Conservation (phyloP, 2,329 filamentous ascomycete genomes). For the Xylariaceae sp. region DNA sequence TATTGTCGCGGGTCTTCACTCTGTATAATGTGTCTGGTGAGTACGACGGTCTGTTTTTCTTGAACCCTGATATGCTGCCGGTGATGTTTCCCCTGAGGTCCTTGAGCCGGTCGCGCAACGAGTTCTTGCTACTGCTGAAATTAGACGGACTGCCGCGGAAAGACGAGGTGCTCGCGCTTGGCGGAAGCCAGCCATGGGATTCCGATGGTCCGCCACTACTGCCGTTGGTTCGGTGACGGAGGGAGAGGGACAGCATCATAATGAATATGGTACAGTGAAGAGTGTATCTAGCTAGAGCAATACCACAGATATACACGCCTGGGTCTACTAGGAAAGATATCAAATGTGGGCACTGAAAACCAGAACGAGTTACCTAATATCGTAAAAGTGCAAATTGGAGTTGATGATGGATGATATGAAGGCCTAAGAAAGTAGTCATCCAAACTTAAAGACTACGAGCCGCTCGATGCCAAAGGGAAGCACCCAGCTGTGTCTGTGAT, state of each 20-base stretch:
- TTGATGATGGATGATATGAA: slow-evolving; percentile 7
- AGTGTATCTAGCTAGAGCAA: slow-evolving; percentile 13
- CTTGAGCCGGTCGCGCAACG: slow-evolving; percentile 26
- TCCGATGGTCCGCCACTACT: slow-evolving; percentile 10
- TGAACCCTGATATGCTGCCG: background rate
- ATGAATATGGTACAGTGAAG: slow-evolving; percentile 5
- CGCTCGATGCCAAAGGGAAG: background rate
- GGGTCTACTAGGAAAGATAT: background rate
- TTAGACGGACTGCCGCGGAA: background rate
- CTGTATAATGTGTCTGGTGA: slow-evolving; percentile 9
- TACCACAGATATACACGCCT: slow-evolving; percentile 10
- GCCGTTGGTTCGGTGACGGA: slow-evolving; percentile 16
- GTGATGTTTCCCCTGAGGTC: slow-evolving; percentile 19
- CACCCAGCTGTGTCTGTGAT: background rate
- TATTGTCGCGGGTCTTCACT: slow-evolving; percentile 6
- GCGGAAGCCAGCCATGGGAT: background rate
- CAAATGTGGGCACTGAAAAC: background rate
- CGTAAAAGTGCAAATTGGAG: background rate
- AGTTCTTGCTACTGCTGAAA: slow-evolving; percentile 10
- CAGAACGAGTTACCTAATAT: slow-evolving; percentile 16
- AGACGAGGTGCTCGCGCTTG: background rate
- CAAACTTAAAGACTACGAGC: background rate
- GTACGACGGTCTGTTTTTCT: background rate
- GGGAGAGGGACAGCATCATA: slow-evolving; percentile 15
- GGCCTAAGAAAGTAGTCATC: background rate